These are phyloP conservation scores for Leptodontidium sp. DNA, from an alignment of 2,329 filamentous ascomycete species.

Conservation along the genomic window DNA sequence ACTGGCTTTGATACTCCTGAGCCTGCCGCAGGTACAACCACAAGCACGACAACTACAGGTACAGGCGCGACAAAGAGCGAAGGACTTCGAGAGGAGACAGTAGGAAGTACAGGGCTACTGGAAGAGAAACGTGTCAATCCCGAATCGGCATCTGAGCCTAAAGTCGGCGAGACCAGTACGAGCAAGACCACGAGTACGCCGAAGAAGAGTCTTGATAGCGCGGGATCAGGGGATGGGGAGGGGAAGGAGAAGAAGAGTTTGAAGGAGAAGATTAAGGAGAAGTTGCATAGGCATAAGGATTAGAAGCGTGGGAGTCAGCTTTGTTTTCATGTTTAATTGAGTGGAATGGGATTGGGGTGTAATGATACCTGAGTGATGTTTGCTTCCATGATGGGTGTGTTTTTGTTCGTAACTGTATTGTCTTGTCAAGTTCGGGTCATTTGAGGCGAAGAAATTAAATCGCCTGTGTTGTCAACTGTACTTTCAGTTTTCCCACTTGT, in stretches of 20 bases:
- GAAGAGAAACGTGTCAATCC: slow-evolving; percentile 5
- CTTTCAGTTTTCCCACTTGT: too few relatives aligned
- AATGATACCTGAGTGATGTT: slow-evolving; percentile 7
- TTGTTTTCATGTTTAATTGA: neutral
- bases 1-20: slow-evolving; percentile 7
- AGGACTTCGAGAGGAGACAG: slow-evolving; percentile 1
- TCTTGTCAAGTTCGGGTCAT: neutral
- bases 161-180: neutral
- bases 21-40: neutral
- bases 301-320: neutral
- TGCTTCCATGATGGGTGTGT: neutral
- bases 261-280: slow-evolving; percentile 73
- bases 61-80: neutral
- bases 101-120: neutral
- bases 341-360: neutral
- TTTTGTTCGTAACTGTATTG: neutral
- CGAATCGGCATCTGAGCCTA: slow-evolving; percentile 29
- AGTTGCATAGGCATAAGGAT: slow-evolving; percentile 48
- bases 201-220: slow-evolving; percentile 8
- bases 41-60: neutral
- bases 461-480: too few relatives aligned
- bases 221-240: neutral
- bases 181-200: neutral
- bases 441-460: too few relatives aligned
- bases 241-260: slow-evolving; percentile 54